phyloP scores from a whole-genome alignment of 23 red algal genomes.

The Gracilariopsis chorda region DNA sequence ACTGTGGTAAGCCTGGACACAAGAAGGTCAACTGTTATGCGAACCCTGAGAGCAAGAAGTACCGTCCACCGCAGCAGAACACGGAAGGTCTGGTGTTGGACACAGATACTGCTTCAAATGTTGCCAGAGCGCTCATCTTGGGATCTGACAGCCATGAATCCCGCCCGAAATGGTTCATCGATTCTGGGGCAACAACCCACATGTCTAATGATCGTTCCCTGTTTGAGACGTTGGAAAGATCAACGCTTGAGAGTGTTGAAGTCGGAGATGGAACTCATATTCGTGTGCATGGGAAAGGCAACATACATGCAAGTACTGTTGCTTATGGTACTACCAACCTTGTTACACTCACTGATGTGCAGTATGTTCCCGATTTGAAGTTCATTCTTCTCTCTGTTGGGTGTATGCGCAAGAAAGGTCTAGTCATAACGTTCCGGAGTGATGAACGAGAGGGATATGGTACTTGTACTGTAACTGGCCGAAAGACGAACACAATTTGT shows the following conservation, averaged over 20 bases:
- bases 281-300: neutral
- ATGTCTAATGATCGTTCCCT: neutral
- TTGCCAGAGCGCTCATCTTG: neutral
- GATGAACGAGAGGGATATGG: too few relatives aligned
- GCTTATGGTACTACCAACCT: neutral
- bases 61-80: neutral
- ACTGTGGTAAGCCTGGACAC: neutral
- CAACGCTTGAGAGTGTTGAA: too few relatives aligned
- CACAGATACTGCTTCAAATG: neutral
- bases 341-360: neutral
- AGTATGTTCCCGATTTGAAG: neutral
- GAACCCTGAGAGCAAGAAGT: constrained; percentile 17
- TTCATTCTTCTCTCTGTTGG: neutral
- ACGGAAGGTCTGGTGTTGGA: neutral
- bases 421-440: too few relatives aligned
- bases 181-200: neutral
- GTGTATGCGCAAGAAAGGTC: too few relatives aligned
- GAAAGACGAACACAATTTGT: neutral
- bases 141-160: neutral
- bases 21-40: neutral
- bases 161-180: neutral
- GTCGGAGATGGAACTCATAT: too few relatives aligned
- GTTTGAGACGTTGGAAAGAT: too few relatives aligned
- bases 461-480: neutral
- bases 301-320: neutral